phyloP scores from a whole-genome alignment of 106 monocot species.

The Dactylorhiza incarnata region DNA sequence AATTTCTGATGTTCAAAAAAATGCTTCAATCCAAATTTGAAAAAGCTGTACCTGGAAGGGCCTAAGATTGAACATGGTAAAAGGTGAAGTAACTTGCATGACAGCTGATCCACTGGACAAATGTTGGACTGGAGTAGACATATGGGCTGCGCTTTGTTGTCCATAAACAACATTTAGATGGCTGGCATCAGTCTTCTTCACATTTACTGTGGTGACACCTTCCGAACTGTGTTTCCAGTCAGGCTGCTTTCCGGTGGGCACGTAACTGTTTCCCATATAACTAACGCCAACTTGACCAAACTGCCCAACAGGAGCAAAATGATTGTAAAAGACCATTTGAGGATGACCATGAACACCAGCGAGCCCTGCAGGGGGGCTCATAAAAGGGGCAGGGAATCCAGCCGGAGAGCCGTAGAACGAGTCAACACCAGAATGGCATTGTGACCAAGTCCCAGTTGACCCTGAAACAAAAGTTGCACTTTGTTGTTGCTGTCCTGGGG shows the following conservation, averaged over 20 bases:
- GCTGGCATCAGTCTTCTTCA: slow-evolving; percentile 31
- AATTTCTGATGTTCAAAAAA: background rate
- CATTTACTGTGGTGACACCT: slow-evolving; percentile 20
- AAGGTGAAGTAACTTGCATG: slow-evolving; percentile 65
- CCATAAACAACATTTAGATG: slow-evolving; percentile 37
- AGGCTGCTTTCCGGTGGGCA: slow-evolving; percentile 76
- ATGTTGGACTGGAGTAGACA: slow-evolving; percentile 54
- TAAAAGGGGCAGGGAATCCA: slow-evolving; percentile 79
- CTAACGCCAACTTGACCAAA: slow-evolving; percentile 75
- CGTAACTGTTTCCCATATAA: slow-evolving; percentile 80
- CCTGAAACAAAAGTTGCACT: slow-evolving; percentile 40
- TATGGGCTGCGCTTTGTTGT: slow-evolving; percentile 27
- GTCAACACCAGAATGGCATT: slow-evolving; percentile 58
- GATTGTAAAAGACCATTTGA: slow-evolving; percentile 95
- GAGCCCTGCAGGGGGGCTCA: slow-evolving; percentile 70
- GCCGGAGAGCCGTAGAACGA: slow-evolving; percentile 74
- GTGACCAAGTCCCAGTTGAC: slow-evolving; percentile 59
- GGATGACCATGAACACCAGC: slow-evolving; percentile 77
- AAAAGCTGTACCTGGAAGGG: slow-evolving; percentile 69
- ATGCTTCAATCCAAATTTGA: slow-evolving; percentile 2
- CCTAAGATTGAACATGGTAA: slow-evolving; percentile 72
- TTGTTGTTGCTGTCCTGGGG: slow-evolving; percentile 60
- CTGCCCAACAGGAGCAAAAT: slow-evolving; percentile 83
- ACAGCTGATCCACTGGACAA: slow-evolving; percentile 59
- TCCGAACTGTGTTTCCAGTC: slow-evolving; percentile 76